A percentile compares a stretch with the other conserved stretches of the same genome.
These are phyloP conservation scores for Coelastrella sp. DNA, from an alignment of 139 green algal species.

Conservation along the genomic window DNA sequence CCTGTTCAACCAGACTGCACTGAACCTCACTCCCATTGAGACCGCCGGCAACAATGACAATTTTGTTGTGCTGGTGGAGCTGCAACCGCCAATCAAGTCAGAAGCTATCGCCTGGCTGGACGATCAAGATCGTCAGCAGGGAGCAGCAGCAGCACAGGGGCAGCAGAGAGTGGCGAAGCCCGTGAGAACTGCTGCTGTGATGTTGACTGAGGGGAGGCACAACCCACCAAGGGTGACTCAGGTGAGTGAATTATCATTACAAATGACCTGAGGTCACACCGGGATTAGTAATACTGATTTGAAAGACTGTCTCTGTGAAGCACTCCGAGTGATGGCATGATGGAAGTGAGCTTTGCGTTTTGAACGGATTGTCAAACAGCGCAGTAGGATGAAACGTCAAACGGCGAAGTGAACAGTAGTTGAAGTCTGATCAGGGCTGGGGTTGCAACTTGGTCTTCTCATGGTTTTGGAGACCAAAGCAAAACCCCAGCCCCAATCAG, in stretches of 20 bases:
- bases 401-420: no score
- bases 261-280: no score
- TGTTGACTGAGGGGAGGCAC: background rate
- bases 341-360: no score
- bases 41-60: slow-evolving; percentile 19
- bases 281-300: no score
- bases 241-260: background rate
- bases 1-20: background rate
- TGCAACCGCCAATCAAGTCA: slow-evolving; percentile 16
- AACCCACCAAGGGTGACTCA: slow-evolving; percentile 20
- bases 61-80: slow-evolving; percentile 24
- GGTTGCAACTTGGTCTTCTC: no score
- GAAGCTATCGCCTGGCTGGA: slow-evolving; percentile 22
- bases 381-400: no score
- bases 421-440: no score
- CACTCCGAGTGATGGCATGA: no score
- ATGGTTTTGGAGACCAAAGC: no score
- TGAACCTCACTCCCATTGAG: slow-evolving; percentile 36
- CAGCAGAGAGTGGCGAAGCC: background rate
- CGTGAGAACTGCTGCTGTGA: background rate
- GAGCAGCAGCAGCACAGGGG: background rate
- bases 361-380: no score
- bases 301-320: no score
- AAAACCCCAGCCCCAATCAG: no score
- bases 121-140: background rate